These are phyloP conservation scores for Fusarium buharicum DNA, from an alignment of 2,329 filamentous ascomycete species.

Conservation along the genomic window DNA sequence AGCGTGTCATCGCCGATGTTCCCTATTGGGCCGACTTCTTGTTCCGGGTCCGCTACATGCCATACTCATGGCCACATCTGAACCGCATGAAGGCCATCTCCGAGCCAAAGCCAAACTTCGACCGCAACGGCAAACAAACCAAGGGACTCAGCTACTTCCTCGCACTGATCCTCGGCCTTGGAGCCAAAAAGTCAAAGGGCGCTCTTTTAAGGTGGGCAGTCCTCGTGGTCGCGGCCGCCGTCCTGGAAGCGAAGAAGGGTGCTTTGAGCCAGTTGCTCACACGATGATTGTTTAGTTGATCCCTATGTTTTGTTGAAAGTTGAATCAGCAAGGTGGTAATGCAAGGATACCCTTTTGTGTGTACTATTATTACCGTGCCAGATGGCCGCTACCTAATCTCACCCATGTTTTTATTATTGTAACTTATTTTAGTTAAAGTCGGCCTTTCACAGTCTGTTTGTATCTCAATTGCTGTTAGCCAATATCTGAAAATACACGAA, in stretches of 20 bases:
- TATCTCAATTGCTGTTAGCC: background rate
- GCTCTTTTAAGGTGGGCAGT: slow-evolving; percentile 62
- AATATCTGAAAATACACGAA: background rate
- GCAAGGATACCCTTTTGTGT: background rate
- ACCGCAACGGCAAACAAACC: slow-evolving; percentile 65
- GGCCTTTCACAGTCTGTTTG: background rate
- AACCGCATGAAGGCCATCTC: slow-evolving; percentile 57
- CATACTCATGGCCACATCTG: slow-evolving; percentile 62
- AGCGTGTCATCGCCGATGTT: slow-evolving; percentile 51
- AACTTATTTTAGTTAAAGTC: slow-evolving; percentile 10
- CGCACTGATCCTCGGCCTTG: slow-evolving; percentile 61
- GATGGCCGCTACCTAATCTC: background rate
- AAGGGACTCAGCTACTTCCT: slow-evolving; percentile 66
- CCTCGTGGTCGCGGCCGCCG: slow-evolving; percentile 54
- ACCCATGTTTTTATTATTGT: background rate
- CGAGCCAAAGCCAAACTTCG: slow-evolving; percentile 66
- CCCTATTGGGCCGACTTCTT: slow-evolving; percentile 58
- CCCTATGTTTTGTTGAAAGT: background rate
- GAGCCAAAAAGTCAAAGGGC: slow-evolving; percentile 60
- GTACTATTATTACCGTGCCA: background rate
- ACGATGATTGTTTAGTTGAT: slow-evolving; percentile 33
- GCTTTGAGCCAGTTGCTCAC: slow-evolving; percentile 48
- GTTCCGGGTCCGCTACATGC: slow-evolving; percentile 75
- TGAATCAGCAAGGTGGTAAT: slow-evolving; percentile 1
- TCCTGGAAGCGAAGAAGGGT: slow-evolving; percentile 51